phyloP scores from a whole-genome alignment of 176 grass and related monocot genomes.

The Eragrostis nindensis region DNA sequence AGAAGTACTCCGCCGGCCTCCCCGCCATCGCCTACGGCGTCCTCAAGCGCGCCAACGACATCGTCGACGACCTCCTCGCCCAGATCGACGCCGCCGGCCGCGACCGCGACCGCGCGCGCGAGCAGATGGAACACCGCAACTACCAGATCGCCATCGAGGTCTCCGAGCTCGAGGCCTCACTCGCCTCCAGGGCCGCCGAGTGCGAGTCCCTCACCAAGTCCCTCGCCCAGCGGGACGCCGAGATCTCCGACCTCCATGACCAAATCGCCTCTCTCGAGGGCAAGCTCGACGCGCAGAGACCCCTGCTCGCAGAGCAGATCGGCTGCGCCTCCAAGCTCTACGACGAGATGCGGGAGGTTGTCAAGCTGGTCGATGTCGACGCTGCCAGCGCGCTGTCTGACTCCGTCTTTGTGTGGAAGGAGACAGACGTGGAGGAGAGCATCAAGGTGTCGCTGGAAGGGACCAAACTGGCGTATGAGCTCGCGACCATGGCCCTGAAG shows the following conservation, averaged over 20 bases:
- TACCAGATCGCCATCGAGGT: constrained; percentile 99
- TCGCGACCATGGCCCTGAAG: constrained; percentile 54
- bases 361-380: constrained; percentile 48
- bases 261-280: constrained; percentile 45
- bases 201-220: constrained; percentile 58
- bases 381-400: constrained; percentile 47
- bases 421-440: constrained; percentile 74
- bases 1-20: constrained; percentile 81
- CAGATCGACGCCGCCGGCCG: constrained; percentile 71
- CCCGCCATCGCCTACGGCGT: constrained; percentile 79
- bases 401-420: constrained; percentile 81
- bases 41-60: constrained; percentile 93
- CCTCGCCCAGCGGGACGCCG: constrained; percentile 55
- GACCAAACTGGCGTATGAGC: constrained; percentile 57
- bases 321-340: constrained; percentile 71
- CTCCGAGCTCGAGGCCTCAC: constrained; percentile 82
- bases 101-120: constrained; percentile 63
- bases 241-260: constrained; percentile 50
- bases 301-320: constrained; percentile 79
- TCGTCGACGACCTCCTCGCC: constrained; percentile 79
- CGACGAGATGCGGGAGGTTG: constrained; percentile 62
- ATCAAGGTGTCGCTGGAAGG: constrained; percentile 74
- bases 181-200: constrained; percentile 45
- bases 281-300: constrained; percentile 77
- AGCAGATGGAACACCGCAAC: constrained; percentile 84